Conservation (phyloP, 164 flowering plant genomes). For the Stephania yunnanensis region DNA sequence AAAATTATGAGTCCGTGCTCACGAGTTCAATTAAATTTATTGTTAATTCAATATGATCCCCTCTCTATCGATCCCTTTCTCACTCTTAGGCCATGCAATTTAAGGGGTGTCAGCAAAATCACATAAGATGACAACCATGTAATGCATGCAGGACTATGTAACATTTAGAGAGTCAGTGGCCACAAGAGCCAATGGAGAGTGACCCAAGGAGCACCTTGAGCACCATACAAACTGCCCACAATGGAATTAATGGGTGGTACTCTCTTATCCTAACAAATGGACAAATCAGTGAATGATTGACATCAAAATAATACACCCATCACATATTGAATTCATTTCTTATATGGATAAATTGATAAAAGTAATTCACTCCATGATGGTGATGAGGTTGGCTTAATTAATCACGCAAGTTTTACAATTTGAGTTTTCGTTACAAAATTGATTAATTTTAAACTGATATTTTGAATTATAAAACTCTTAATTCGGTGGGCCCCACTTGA, state of each 20-base stretch:
- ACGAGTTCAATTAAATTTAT: no score
- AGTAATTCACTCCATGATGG: no score
- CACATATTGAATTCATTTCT: no score
- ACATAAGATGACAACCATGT: conserved; percentile 1
- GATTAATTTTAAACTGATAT: no score
- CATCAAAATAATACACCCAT: neutral
- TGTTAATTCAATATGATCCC: neutral
- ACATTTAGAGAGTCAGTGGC: neutral
- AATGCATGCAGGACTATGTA: neutral
- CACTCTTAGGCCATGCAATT: neutral
- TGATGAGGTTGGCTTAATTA: no score
- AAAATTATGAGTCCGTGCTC: no score
- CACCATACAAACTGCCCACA: neutral
- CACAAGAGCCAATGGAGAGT: neutral
- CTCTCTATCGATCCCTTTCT: neutral
- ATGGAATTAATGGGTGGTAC: neutral
- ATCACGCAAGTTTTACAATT: no score
- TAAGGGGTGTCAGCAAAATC: neutral
- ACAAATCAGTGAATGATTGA: neutral
- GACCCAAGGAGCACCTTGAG: neutral
- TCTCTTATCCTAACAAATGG: neutral
- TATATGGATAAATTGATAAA: no score
- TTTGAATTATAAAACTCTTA: no score
- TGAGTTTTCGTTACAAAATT: no score
- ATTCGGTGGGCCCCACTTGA: neutral